A percentile compares a stretch with the other conserved stretches of the same genome.
Conservation (phyloP, 2,329 filamentous ascomycete genomes). For the Tothia fuscella region DNA sequence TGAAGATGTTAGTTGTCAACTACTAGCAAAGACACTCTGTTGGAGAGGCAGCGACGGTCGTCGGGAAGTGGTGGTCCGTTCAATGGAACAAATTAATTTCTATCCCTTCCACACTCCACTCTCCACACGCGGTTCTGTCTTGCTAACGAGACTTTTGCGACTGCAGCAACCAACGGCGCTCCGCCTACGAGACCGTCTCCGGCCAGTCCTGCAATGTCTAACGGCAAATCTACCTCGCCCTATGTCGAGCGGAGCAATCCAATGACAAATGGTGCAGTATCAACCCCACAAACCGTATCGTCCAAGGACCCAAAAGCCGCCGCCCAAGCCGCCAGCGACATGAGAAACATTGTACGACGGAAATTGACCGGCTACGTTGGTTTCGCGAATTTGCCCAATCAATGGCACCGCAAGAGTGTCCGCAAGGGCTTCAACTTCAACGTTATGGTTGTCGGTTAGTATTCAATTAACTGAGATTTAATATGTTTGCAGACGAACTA, state of each 20-base stretch:
- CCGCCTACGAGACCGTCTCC: slow-evolving; percentile 35
- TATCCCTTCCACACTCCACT: too few species aligned
- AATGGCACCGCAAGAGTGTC: slow-evolving; percentile 99
- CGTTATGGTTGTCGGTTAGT: slow-evolving; percentile 98
- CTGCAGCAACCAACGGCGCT: slow-evolving; percentile 37
- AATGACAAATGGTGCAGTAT: slow-evolving; percentile 38
- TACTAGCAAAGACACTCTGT: too few species aligned
- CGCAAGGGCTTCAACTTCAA: slow-evolving; percentile 99
- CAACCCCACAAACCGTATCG: slow-evolving; percentile 46
- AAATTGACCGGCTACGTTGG: slow-evolving; percentile 98
- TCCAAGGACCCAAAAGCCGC: slow-evolving; percentile 52
- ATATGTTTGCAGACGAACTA: slow-evolving; percentile 3
- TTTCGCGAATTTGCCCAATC: slow-evolving; percentile 96
- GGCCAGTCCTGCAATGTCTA: slow-evolving; percentile 27
- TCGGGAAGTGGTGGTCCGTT: too few species aligned
- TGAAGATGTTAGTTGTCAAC: too few species aligned
- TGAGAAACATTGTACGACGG: slow-evolving; percentile 92
- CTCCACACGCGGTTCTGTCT: too few species aligned
- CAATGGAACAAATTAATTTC: too few species aligned
- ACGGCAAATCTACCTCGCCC: slow-evolving; percentile 37
- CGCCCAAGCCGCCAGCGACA: slow-evolving; percentile 38
- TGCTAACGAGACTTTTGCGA: too few species aligned
- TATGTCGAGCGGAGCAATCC: slow-evolving; percentile 47
- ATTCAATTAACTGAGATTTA: not conserved
- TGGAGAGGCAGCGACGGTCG: too few species aligned